These are phyloP conservation scores for Psilocybe cubensis DNA, from an alignment of 768 basidiomycete genomes.

Conservation along the genomic window DNA sequence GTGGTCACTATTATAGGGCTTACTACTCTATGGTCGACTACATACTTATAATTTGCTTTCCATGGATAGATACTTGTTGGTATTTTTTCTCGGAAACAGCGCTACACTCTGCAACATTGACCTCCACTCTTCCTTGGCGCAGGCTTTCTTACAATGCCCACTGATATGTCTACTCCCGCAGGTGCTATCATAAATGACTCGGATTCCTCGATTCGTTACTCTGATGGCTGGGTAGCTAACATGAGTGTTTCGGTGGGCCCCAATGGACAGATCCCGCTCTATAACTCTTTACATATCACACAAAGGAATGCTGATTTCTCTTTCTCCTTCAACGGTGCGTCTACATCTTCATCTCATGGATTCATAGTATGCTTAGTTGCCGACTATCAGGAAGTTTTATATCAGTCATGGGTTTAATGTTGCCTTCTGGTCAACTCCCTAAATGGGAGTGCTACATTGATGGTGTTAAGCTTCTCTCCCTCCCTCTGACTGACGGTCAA, in stretches of 20 bases:
- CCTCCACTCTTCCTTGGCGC: no score
- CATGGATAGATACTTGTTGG: no score
- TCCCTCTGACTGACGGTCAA: not conserved
- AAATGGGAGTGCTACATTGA: not conserved
- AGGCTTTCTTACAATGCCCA: no score
- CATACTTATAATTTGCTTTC: no score
- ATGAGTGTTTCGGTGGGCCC: not conserved
- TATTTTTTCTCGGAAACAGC: no score
- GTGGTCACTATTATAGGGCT: no score
- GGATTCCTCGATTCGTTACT: not conserved
- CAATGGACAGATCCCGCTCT: not conserved
- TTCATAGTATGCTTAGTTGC: not conserved
- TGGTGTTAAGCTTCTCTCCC: not conserved
- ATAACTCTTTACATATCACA: not conserved
- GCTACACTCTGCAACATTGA: no score
- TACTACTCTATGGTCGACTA: no score
- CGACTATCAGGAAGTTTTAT: not conserved
- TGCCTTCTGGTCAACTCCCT: not conserved
- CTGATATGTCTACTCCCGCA: not conserved
- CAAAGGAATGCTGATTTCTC: not conserved
- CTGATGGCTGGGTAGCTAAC: not conserved
- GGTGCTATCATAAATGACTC: not conserved
- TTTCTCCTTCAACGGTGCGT: conserved; percentile 1
- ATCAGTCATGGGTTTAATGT: not conserved
- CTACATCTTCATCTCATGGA: not conserved